phyloP scores from a whole-genome alignment of 2,329 filamentous ascomycete species.

The Colletotrichum shisoi region DNA sequence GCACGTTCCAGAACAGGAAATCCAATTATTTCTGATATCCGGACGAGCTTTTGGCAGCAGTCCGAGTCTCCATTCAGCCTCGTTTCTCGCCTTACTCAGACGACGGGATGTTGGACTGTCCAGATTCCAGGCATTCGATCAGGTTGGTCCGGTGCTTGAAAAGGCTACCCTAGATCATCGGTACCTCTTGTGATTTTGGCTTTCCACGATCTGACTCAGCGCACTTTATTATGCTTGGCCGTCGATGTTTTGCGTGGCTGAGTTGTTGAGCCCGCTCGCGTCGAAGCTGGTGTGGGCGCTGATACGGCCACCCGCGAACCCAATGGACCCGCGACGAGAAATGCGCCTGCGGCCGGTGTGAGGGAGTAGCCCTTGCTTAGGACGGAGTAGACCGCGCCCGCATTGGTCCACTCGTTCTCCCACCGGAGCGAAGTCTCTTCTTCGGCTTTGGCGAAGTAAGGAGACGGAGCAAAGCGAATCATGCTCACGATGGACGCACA shows the following conservation, averaged over 20 bases:
- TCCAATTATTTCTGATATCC: too few relatives aligned
- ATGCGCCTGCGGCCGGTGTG: neutral
- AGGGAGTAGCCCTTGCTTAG: constrained; percentile 16
- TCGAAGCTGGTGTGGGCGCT: constrained; percentile 7
- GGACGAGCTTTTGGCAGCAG: too few relatives aligned
- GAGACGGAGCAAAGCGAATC: constrained; percentile 18
- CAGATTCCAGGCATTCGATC: too few relatives aligned
- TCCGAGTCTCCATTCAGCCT: too few relatives aligned
- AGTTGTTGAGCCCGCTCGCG: constrained; percentile 13
- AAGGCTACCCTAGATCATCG: too few relatives aligned
- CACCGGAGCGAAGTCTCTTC: constrained; percentile 6
- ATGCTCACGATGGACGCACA: constrained; percentile 22
- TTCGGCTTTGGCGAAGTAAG: constrained; percentile 8
- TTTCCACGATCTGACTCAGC: too few relatives aligned
- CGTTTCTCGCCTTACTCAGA: too few relatives aligned
- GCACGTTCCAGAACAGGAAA: too few relatives aligned
- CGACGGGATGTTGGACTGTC: too few relatives aligned
- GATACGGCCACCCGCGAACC: constrained; percentile 10
- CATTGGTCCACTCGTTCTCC: constrained; percentile 16
- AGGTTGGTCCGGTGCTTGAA: too few relatives aligned
- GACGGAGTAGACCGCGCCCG: constrained; percentile 10
- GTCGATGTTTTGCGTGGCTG: constrained; percentile 4
- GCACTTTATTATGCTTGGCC: neutral
- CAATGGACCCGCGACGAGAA: constrained; percentile 1
- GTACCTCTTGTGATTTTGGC: too few relatives aligned